Conservation (phyloP, 1,139 yeast genomes). For the Scheffersomyces titani region DNA sequence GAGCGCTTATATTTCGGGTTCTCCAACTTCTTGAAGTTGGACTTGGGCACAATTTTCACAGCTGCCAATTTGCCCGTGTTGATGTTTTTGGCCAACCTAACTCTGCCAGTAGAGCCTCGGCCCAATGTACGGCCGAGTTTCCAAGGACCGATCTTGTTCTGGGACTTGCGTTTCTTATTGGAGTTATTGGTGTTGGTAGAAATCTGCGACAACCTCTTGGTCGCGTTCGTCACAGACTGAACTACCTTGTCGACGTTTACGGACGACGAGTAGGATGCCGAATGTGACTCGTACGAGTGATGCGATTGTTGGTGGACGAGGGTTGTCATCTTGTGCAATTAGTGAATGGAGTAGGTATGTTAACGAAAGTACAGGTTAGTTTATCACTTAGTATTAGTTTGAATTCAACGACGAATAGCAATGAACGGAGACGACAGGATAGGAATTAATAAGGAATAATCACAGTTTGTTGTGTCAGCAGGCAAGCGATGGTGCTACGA, state of each 20-base stretch:
- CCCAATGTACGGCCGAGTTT: conserved; percentile 92
- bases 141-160: conserved; percentile 94
- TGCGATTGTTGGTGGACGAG: conserved; percentile 24
- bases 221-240: conserved; percentile 61
- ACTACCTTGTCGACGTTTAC: conserved; percentile 48
- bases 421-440: neutral
- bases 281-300: conserved; percentile 18
- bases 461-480: neutral
- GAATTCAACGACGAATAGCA: neutral
- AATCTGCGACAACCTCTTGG: conserved; percentile 63
- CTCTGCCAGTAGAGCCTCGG: conserved; percentile 94
- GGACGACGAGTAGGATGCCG: conserved; percentile 20
- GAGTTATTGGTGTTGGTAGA: conserved; percentile 55
- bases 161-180: conserved; percentile 55
- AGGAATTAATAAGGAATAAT: neutral
- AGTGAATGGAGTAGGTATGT: neutral
- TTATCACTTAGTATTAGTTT: neutral
- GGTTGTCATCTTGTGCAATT: conserved; percentile 19
- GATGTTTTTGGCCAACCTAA: conserved; percentile 83
- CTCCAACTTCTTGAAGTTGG: conserved; percentile 58
- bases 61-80: conserved; percentile 91
- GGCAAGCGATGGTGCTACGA: neutral
- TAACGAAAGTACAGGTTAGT: neutral
- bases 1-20: conserved; percentile 46
- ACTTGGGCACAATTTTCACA: conserved; percentile 92